A percentile compares a stretch with the other conserved stretches of the same genome.
Conservation (phyloP, 129 eudicot genomes). For the Ambrosia artemisiifolia region DNA sequence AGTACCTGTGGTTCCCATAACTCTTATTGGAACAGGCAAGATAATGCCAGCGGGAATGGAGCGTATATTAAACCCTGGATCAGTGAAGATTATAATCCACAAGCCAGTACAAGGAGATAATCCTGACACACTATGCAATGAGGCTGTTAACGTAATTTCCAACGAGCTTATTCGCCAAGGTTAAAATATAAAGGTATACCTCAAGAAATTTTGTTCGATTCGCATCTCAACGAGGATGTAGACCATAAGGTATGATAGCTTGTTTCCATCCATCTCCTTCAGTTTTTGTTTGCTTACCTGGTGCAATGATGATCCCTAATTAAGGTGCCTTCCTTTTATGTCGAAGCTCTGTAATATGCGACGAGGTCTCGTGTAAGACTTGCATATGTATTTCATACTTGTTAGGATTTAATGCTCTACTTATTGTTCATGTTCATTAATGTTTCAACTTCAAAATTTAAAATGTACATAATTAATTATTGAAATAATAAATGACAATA, state of each 20-base stretch:
- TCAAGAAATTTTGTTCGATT: constrained; percentile 19
- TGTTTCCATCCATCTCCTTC: background rate
- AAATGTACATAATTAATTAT: no score
- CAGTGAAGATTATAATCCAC: constrained; percentile 78
- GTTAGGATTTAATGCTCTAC: background rate
- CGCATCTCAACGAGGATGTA: background rate
- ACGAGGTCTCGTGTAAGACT: background rate
- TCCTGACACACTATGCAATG: constrained; percentile 52
- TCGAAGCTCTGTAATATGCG: background rate
- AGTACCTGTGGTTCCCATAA: constrained; percentile 86
- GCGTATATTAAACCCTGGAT: constrained; percentile 53
- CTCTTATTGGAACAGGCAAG: constrained; percentile 81
- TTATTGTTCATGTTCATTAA: background rate
- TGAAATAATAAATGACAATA: no score
- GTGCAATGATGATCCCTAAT: background rate
- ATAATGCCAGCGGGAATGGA: constrained; percentile 95
- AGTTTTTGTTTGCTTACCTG: background rate
- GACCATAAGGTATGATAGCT: background rate
- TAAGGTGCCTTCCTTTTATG: background rate
- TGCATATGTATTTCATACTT: background rate
- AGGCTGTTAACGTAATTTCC: constrained; percentile 61
- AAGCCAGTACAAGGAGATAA: constrained; percentile 52
- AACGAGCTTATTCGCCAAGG: constrained; percentile 50
- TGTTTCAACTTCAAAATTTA: no score
- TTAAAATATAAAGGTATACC: constrained; percentile 7